These are phyloP conservation scores for Fusarium palustre DNA, from an alignment of 2,329 filamentous ascomycete species.

Conservation along the genomic window DNA sequence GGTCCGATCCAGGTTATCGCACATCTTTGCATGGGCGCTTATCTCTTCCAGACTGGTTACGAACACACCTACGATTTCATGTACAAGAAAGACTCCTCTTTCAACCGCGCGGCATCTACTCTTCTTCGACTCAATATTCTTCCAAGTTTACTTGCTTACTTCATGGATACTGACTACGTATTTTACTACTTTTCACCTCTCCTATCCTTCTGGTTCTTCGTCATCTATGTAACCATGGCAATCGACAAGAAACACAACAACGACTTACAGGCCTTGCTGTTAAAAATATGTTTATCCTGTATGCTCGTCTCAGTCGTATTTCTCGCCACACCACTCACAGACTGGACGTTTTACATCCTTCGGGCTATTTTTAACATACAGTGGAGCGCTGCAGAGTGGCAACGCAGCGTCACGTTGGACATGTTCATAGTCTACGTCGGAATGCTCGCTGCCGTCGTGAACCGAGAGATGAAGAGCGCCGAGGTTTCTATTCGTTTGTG, in stretches of 20 bases:
- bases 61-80: conserved; percentile 70
- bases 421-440: conserved; percentile 67
- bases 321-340: conserved; percentile 10
- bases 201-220: conserved; percentile 70
- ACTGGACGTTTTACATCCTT: conserved; percentile 47
- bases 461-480: conserved; percentile 31
- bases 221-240: conserved; percentile 64
- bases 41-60: conserved; percentile 71
- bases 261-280: conserved; percentile 55
- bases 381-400: conserved; percentile 61
- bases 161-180: conserved; percentile 64
- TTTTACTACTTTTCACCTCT: conserved; percentile 69
- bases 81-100: conserved; percentile 65
- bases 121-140: conserved; percentile 69
- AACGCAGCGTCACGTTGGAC: conserved; percentile 64
- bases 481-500: conserved; percentile 20
- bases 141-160: conserved; percentile 62
- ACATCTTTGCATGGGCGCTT: conserved; percentile 65
- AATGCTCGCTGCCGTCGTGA: conserved; percentile 57
- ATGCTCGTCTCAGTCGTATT: conserved; percentile 50
- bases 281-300: conserved; percentile 60
- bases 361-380: conserved; percentile 57
- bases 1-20: conserved; percentile 64
- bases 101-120: conserved; percentile 61
- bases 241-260: conserved; percentile 56